Percentiles rank a stretch among this genome's conserved stretches.
Evolutionary conservation across 441 rosid genomes (phyloP).

Genomic region (Syzygium malaccense): DNA sequence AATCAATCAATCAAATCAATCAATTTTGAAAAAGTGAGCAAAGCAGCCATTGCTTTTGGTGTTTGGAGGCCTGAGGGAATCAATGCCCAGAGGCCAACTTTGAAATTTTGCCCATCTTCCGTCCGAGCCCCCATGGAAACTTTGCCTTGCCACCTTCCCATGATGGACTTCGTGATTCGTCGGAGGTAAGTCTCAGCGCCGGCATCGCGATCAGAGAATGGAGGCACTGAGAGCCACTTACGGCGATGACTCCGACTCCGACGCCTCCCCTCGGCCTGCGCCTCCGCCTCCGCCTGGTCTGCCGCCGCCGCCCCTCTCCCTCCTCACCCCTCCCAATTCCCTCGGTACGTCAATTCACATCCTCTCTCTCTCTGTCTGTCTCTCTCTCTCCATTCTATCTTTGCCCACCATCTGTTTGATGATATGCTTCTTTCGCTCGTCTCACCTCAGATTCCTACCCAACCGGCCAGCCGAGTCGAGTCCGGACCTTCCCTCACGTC

Average conservation of each 20-base stretch:
- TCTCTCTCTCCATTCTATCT: too few species aligned
- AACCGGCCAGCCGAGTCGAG: constrained; percentile 35
- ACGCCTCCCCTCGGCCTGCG: neutral
- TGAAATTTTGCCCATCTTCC: too few species aligned
- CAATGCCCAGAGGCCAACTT: too few species aligned
- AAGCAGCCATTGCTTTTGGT: neutral
- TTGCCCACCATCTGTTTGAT: constrained; percentile 12
- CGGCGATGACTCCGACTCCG: constrained; percentile 50
- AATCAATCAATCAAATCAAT: neutral
- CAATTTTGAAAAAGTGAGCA: neutral
- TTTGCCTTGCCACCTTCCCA: neutral
- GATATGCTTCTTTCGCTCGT: constrained; percentile 11
- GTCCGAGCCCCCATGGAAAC: neutral
- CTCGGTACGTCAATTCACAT: constrained; percentile 22
- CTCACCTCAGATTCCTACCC: constrained; percentile 23
- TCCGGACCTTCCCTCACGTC: constrained; percentile 81
- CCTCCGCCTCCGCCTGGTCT: neutral
- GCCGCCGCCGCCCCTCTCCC: constrained; percentile 80
- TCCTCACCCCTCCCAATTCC: constrained; percentile 50
- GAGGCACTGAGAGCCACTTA: constrained; percentile 65
- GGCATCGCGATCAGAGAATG: constrained; percentile 20
- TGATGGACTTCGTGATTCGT: too few species aligned
- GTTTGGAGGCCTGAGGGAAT: neutral
- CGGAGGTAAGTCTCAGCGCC: neutral
- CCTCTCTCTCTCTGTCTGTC: neutral